Percentiles rank a stretch among this genome's conserved stretches.
Evolutionary conservation across 164 flowering plant species (phyloP).

Genomic region (Buxus sempervirens): DNA sequence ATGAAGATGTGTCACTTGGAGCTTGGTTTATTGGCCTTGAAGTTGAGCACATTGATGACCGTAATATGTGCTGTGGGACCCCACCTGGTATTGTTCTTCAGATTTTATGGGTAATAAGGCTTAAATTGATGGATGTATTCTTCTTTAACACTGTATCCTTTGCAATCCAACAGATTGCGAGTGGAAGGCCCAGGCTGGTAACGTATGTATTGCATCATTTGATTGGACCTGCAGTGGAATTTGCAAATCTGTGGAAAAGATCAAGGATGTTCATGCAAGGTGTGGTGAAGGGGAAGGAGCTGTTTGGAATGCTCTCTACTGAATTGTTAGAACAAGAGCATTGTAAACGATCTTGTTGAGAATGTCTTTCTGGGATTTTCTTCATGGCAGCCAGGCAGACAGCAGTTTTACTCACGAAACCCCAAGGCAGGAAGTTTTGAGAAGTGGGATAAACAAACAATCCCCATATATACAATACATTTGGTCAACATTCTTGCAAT

Average conservation of each 20-base stretch:
- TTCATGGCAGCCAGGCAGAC: background rate
- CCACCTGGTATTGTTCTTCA: constrained; percentile 59
- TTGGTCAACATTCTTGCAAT: background rate
- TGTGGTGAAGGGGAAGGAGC: constrained; percentile 82
- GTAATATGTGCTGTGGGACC: constrained; percentile 86
- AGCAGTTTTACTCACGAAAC: background rate
- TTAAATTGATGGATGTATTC: background rate
- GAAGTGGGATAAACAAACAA: background rate
- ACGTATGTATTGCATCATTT: constrained; percentile 74
- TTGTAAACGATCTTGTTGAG: background rate
- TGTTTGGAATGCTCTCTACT: constrained; percentile 60
- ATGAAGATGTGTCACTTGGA: constrained; percentile 92
- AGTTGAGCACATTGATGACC: constrained; percentile 82
- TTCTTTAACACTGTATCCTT: background rate
- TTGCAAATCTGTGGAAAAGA: constrained; percentile 79
- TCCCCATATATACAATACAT: background rate
- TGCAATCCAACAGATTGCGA: constrained; percentile 58
- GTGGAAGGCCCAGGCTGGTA: constrained; percentile 88
- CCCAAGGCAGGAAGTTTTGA: constrained; percentile 1
- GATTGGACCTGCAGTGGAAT: constrained; percentile 97
- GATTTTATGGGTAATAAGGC: background rate
- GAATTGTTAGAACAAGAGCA: constrained; percentile 7
- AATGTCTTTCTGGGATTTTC: background rate
- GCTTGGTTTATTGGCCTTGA: constrained; percentile 94
- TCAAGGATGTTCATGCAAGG: constrained; percentile 61